A percentile compares a stretch with the other conserved stretches of the same genome.
Evolutionary conservation across 176 grass and related monocot species (phyloP).

Genomic region (Oropetium thomaeum): DNA sequence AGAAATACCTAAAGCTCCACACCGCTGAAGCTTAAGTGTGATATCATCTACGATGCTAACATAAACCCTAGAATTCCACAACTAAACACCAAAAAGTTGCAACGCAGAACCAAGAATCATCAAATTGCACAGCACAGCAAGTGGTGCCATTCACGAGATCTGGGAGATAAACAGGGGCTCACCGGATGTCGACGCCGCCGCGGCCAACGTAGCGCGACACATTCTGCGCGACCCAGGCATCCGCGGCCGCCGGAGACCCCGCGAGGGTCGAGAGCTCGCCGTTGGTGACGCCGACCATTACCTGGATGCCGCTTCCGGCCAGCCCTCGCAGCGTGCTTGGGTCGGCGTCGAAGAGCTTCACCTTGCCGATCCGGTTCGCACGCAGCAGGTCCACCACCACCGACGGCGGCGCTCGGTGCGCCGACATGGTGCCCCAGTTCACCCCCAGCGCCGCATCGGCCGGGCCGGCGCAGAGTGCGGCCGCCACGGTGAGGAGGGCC

Average conservation of each 20-base stretch:
- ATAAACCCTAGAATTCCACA: background rate
- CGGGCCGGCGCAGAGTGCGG: background rate
- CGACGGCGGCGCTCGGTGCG: background rate
- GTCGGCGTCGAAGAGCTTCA: constrained; percentile 57
- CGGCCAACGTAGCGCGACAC: background rate
- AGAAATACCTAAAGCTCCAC: background rate
- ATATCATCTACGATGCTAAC: background rate
- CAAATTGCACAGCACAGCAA: background rate
- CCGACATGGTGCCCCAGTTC: constrained; percentile 11
- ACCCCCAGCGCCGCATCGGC: background rate
- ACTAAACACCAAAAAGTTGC: background rate
- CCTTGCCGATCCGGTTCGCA: constrained; percentile 31
- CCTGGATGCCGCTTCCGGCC: constrained; percentile 4
- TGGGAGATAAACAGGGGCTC: background rate
- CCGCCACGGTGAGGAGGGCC: background rate
- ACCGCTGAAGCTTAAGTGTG: background rate
- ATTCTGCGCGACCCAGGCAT: background rate
- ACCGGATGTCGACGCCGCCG: constrained; percentile 8
- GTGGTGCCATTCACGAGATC: background rate
- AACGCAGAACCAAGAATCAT: constrained; percentile 23
- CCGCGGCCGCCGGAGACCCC: background rate
- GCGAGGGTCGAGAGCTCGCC: background rate
- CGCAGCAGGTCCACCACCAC: constrained; percentile 7
- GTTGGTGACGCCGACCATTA: constrained; percentile 2
- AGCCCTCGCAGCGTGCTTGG: constrained; percentile 1